Evolutionary conservation across 805 yeast genomes (phyloP).

Genomic region (Wickerhamomyces subpelliculosus): DNA sequence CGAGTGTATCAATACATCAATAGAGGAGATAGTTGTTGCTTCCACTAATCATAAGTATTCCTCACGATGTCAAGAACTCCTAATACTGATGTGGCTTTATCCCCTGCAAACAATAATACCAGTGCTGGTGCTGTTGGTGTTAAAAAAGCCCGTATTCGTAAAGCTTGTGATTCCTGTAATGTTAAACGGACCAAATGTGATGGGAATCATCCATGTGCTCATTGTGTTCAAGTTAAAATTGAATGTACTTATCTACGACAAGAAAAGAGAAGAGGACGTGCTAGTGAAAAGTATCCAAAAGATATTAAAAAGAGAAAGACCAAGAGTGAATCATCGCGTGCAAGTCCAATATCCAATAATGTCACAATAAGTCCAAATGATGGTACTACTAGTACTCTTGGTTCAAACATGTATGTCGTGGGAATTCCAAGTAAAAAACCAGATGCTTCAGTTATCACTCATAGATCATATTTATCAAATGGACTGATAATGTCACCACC

Average conservation of each 20-base stretch:
- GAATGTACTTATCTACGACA: constrained; percentile 35
- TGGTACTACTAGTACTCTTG: no score
- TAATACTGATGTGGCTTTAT: no score
- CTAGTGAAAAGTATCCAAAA: constrained; percentile 35
- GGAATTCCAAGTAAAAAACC: neutral
- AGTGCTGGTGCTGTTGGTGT: neutral
- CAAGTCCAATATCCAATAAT: neutral
- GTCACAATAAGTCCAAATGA: neutral
- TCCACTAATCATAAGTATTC: no score
- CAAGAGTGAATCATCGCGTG: neutral
- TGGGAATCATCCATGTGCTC: constrained; percentile 38
- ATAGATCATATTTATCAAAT: neutral
- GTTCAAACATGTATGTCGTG: no score
- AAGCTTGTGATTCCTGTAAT: constrained; percentile 45
- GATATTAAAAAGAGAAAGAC: constrained; percentile 19
- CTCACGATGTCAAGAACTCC: neutral
- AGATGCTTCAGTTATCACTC: neutral
- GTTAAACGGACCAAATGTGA: constrained; percentile 41
- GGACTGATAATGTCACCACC: neutral
- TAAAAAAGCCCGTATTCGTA: constrained; percentile 19
- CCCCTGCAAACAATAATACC: no score
- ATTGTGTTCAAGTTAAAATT: constrained; percentile 27
- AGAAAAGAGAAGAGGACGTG: constrained; percentile 41
- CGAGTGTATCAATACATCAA: no score
- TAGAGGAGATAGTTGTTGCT: no score